A percentile compares a stretch with the other conserved stretches of the same genome.
phyloP scores from a whole-genome alignment of 768 basidiomycete genomes.

The Sistotremastrum suecicum region DNA sequence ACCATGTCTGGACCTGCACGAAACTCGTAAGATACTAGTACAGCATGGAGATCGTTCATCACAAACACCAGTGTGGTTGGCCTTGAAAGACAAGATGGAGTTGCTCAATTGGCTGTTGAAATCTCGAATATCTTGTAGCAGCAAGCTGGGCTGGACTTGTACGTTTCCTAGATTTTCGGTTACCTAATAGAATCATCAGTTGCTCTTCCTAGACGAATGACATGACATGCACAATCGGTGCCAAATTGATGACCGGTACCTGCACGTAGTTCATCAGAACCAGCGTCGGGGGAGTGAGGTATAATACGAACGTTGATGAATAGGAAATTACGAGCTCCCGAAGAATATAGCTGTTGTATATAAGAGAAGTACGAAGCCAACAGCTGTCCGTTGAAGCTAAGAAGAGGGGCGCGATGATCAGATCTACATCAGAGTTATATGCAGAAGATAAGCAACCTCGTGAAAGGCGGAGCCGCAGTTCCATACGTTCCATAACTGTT shows the following conservation, averaged over 20 bases:
- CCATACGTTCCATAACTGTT: background rate
- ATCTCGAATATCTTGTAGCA: conserved; percentile 34
- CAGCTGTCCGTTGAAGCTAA: conserved; percentile 34
- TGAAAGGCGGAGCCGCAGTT: no score
- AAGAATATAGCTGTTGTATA: conserved; percentile 31
- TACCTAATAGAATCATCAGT: conserved; percentile 4
- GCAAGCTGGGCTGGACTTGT: background rate
- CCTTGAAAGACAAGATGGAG: conserved; percentile 26
- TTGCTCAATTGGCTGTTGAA: conserved; percentile 38
- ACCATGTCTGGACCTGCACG: no score
- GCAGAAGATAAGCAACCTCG: conserved; percentile 2
- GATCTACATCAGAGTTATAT: no score
- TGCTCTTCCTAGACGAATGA: conserved; percentile 23
- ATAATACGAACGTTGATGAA: conserved; percentile 51
- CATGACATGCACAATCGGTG: no score
- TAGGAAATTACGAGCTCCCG: conserved; percentile 50
- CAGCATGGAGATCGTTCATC: no score
- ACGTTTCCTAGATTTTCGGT: conserved; percentile 4
- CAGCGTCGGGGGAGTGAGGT: no score
- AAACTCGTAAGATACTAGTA: no score
- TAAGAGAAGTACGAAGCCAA: conserved; percentile 35
- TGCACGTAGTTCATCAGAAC: conserved; percentile 42
- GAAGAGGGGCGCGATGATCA: conserved; percentile 2
- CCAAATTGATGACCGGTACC: conserved; percentile 27
- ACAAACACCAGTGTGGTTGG: conserved; percentile 31